Percentiles rank a stretch among this genome's conserved stretches.
These are phyloP conservation scores for Hortaea werneckii DNA, from an alignment of 2,329 filamentous ascomycete species.

Conservation along the genomic window DNA sequence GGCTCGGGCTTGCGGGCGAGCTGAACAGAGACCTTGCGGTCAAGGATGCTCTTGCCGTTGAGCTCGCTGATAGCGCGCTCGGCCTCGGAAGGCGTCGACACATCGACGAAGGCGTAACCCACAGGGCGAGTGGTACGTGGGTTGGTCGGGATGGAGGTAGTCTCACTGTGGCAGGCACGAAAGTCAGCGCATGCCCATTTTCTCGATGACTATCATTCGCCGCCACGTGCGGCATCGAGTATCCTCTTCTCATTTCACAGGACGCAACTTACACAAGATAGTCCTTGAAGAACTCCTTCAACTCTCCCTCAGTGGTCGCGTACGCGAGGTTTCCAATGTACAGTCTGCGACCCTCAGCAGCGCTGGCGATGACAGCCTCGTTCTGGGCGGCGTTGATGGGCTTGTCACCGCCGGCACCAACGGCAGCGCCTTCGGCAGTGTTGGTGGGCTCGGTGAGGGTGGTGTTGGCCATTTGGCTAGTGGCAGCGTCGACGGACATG, in stretches of 20 bases:
- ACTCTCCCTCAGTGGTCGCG: constrained; percentile 99
- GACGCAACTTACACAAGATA: constrained; percentile 82
- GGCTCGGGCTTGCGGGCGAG: constrained; percentile 94
- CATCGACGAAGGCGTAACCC: constrained; percentile 97
- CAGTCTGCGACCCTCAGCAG: constrained; percentile 95
- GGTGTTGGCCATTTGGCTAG: constrained; percentile 58
- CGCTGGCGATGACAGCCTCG: constrained; percentile 90
- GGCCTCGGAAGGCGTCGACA: constrained; percentile 87
- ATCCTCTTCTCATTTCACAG: background rate
- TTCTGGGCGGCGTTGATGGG: constrained; percentile 64
- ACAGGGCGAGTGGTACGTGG: constrained; percentile 96
- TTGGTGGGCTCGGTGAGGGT: constrained; percentile 48
- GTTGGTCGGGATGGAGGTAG: constrained; percentile 98
- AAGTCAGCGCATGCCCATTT: no score
- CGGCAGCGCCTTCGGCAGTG: constrained; percentile 46
- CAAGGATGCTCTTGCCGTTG: constrained; percentile 93
- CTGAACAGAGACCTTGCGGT: constrained; percentile 98
- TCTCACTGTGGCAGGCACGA: constrained; percentile 56
- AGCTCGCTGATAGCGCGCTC: constrained; percentile 92
- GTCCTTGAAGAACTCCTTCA: constrained; percentile 99
- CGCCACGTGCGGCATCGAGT: constrained; percentile 2
- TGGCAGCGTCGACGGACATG: constrained; percentile 85
- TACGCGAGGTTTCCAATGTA: constrained; percentile 99
- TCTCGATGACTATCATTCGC: no score
- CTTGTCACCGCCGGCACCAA: constrained; percentile 44